These are phyloP conservation scores for Suillus brevipes DNA, from an alignment of 768 basidiomycete species.

Conservation along the genomic window DNA sequence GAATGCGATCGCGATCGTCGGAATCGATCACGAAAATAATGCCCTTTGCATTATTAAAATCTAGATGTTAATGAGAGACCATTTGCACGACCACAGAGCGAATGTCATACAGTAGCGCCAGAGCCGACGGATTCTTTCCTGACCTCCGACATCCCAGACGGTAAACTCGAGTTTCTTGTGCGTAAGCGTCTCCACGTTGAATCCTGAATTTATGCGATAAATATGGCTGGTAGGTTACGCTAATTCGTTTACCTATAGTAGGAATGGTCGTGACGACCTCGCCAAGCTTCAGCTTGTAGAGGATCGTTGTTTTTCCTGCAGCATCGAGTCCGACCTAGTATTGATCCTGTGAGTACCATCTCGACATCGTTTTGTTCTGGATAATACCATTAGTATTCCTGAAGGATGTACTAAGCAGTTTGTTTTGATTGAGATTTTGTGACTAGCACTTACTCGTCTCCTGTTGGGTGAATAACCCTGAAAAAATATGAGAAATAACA, in stretches of 20 bases:
- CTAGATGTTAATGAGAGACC: background rate
- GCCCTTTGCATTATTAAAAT: constrained; percentile 94
- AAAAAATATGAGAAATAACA: background rate
- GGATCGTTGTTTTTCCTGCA: constrained; percentile 97
- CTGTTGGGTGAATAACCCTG: background rate
- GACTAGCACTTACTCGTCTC: background rate
- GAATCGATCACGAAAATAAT: constrained; percentile 98
- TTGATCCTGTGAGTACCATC: background rate
- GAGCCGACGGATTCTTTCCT: constrained; percentile 96
- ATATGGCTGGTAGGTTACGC: background rate
- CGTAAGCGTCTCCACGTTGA: constrained; percentile 98
- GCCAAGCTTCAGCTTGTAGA: constrained; percentile 98
- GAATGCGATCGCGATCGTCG: constrained; percentile 90
- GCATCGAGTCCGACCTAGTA: constrained; percentile 92
- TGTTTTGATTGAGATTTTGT: background rate
- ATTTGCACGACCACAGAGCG: background rate
- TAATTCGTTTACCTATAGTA: constrained; percentile 54
- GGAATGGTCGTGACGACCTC: constrained; percentile 99
- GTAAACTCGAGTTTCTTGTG: constrained; percentile 98
- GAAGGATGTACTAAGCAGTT: too few species aligned
- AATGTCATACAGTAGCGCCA: constrained; percentile 73
- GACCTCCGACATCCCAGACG: constrained; percentile 96
- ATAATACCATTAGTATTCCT: constrained; percentile 1
- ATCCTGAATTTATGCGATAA: constrained; percentile 45
- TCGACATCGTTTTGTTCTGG: background rate